Evolutionary conservation across 2,329 filamentous ascomycete species (phyloP).

Genomic region (Teratosphaeria pseudoeucalypti): DNA sequence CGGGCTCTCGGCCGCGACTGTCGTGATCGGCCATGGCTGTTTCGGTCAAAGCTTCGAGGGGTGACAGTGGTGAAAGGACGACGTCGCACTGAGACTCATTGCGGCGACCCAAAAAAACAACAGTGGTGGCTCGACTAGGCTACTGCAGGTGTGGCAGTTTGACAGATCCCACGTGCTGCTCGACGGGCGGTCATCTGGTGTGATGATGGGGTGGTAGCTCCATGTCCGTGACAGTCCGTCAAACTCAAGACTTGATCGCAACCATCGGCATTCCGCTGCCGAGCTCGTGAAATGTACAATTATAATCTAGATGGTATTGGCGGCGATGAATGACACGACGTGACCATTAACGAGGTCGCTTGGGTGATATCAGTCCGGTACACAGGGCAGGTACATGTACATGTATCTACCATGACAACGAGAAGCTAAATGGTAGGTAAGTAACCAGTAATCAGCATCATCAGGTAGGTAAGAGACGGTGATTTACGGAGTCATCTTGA

Average conservation of each 20-base stretch:
- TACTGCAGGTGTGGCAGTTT: background rate
- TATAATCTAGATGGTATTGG: too few species aligned
- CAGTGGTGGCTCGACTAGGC: background rate
- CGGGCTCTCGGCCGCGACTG: background rate
- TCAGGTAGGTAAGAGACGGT: too few species aligned
- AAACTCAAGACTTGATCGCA: background rate
- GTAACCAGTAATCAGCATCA: too few species aligned
- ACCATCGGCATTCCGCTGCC: too few species aligned
- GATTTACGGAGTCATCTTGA: too few species aligned
- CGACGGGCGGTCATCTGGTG: background rate
- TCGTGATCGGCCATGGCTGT: conserved; percentile 3
- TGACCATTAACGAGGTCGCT: too few species aligned
- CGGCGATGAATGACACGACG: too few species aligned
- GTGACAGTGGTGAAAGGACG: background rate
- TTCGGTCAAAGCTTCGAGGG: background rate
- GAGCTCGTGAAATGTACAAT: too few species aligned
- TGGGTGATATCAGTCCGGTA: background rate
- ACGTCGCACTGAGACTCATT: background rate
- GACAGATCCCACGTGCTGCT: background rate
- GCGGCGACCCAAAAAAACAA: background rate
- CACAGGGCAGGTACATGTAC: too few species aligned
- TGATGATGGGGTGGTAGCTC: background rate
- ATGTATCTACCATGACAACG: too few species aligned
- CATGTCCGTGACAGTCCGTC: background rate
- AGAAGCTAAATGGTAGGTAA: too few species aligned